Conservation (phyloP, 257 asterid species). For the Anisodus acutangulus region DNA sequence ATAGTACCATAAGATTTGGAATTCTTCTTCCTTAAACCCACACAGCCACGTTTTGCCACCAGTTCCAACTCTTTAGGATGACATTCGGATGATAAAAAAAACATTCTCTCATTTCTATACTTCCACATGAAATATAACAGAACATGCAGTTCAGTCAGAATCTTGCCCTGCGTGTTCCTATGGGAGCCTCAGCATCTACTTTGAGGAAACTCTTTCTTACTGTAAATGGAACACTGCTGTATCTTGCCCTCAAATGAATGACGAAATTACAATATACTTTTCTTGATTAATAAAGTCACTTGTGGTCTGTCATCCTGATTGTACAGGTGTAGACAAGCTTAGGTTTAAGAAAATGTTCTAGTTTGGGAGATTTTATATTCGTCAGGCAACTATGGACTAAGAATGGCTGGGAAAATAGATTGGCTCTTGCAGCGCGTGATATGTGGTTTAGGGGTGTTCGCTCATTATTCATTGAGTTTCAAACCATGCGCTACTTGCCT, state of each 20-base stretch:
- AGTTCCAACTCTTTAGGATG: slow-evolving; percentile 10
- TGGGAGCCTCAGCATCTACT: background rate
- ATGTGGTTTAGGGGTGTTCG: background rate
- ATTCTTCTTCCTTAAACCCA: slow-evolving; percentile 18
- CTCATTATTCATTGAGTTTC: background rate
- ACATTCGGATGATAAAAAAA: background rate
- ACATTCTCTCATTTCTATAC: background rate
- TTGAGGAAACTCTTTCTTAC: background rate
- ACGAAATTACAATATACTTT: background rate
- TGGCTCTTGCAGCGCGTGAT: background rate
- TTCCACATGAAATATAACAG: background rate
- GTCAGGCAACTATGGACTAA: background rate
- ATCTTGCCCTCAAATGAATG: slow-evolving; percentile 9
- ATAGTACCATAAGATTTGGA: background rate
- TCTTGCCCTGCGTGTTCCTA: background rate
- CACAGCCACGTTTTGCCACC: background rate
- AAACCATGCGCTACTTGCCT: slow-evolving; percentile 9
- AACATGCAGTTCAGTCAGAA: slow-evolving; percentile 8
- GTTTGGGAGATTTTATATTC: slow-evolving; percentile 2
- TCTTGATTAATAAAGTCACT: background rate
- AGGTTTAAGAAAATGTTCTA: background rate
- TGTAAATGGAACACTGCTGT: background rate
- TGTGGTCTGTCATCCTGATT: background rate
- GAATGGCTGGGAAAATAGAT: background rate
- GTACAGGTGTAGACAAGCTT: background rate